Percentiles rank a stretch among this genome's conserved stretches.
Conservation (phyloP, 208 protist species). For the Herpetomonas tarakana region DNA sequence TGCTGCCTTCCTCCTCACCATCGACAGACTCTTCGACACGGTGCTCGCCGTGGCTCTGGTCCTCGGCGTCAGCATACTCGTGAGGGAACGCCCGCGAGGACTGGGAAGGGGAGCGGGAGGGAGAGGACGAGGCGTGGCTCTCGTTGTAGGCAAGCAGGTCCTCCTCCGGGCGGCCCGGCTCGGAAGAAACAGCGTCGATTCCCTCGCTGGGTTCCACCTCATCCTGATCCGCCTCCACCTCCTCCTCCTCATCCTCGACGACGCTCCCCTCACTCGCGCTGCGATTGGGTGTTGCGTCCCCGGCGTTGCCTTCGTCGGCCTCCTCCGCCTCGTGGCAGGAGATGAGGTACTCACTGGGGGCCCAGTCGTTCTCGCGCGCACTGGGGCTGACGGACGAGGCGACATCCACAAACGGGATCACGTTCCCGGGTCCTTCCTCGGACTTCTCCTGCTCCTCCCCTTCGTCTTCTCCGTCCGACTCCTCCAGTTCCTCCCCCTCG, state of each 20-base stretch:
- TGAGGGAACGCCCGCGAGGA: too few relatives aligned
- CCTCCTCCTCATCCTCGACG: not conserved
- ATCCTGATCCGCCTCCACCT: slow-evolving; percentile 3
- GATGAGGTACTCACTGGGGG: not conserved
- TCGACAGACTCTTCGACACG: slow-evolving; percentile 1
- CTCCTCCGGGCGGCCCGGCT: too few relatives aligned
- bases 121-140: too few relatives aligned
- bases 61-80: too few relatives aligned
- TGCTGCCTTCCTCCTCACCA: slow-evolving; percentile 2
- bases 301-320: slow-evolving; percentile 3
- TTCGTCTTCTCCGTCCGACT: too few relatives aligned
- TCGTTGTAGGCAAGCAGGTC: too few relatives aligned
- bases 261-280: not conserved
- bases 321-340: not conserved
- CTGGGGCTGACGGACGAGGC: not conserved
- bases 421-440: not conserved
- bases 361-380: slow-evolving; percentile 5
- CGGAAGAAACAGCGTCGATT: too few relatives aligned
- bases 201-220: not conserved
- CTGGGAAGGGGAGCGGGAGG: too few relatives aligned
- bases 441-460: too few relatives aligned
- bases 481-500: too few relatives aligned
- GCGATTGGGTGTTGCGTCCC: too few relatives aligned
- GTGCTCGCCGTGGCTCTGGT: not conserved
- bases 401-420: not conserved